Evolutionary conservation across 108 stramenopile genomes (phyloP), one percentile per base, ranked within the genome.

Genomic region (Craspedostauros australis): DNA sequence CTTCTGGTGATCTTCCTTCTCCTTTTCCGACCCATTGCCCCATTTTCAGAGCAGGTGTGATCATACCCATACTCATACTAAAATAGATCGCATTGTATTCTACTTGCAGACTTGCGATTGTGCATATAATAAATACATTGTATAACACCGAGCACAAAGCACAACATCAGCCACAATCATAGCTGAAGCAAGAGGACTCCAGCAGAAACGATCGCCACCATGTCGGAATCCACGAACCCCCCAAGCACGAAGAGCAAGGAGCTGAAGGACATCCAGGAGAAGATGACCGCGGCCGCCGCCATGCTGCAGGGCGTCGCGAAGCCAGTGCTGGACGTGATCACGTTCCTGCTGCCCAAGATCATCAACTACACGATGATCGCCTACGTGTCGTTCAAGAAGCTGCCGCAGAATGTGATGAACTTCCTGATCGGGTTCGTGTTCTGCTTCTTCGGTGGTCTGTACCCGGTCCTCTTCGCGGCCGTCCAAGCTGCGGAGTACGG

Each of bases 401-500:
- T 86, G n/a, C 83, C 84, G 24, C 68, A 64, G 39, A 64, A 76
- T 54, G 54, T 50, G 25, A 36, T 84, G 8, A 56, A 70, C 5
- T 67, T 91, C 36, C 46, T 86, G 11, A 73, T 76, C 46, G 95
- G 95, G 0, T 68, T 86, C 22, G 42, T 84, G 39, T 77, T 95
- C 58, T 95, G 94, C 61, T 98, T 98, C 84, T 96, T 95, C 60
- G 96, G 96, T 0, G 96, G 96, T 14, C 59, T 87, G 16, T 98
- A 87, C 54, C 91, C 93, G 7, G 72, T 82, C 4, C 60, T 92
- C 8, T 94, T 98, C 71, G 93, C 96, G 5, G 93, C 94, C 26
- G 48, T 92, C 38, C 83, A 96, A 74, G 96, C 93, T 22, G 88
- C 84, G 40, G 77, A 91, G 48, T 70, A 92, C 53, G 72, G 86